phyloP scores from a whole-genome alignment of 805 yeast genomes.

The Myxozyma udenii region DNA sequence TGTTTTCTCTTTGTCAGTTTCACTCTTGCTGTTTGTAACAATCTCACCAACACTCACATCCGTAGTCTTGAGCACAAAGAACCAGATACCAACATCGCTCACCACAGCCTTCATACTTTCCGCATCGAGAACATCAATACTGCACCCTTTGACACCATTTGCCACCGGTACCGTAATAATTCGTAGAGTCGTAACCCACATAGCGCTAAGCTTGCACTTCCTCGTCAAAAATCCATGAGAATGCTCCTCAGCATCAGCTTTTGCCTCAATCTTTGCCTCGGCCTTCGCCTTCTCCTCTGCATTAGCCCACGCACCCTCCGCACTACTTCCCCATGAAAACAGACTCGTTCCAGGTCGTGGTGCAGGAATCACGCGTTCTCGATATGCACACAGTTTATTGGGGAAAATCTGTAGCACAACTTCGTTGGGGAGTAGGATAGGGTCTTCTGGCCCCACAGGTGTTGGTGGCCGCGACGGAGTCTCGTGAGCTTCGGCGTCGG shows the following conservation, averaged over 20 bases:
- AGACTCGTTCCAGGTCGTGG: too few species aligned
- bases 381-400: constrained; percentile 25
- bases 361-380: too few species aligned
- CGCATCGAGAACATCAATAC: constrained; percentile 20
- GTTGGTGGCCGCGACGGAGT: constrained; percentile 29
- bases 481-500: background rate
- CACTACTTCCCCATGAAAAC: too few species aligned
- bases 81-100: constrained; percentile 26
- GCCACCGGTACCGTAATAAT: constrained; percentile 21
- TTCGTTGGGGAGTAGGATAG: constrained; percentile 36
- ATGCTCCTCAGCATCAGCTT: constrained; percentile 23
- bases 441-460: constrained; percentile 33
- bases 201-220: constrained; percentile 17
- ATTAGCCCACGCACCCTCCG: too few species aligned
- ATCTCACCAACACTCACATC: background rate
- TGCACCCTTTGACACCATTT: constrained; percentile 13
- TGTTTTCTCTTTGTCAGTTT: background rate
- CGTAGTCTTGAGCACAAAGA: constrained; percentile 9
- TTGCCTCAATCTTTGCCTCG: background rate
- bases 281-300: background rate
- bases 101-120: constrained; percentile 22
- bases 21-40: background rate
- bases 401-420: constrained; percentile 33
- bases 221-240: constrained; percentile 22
- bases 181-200: constrained; percentile 28